Conservation (phyloP, 176 grass and related monocot genomes). For the Tillandsia leiboldiana region DNA sequence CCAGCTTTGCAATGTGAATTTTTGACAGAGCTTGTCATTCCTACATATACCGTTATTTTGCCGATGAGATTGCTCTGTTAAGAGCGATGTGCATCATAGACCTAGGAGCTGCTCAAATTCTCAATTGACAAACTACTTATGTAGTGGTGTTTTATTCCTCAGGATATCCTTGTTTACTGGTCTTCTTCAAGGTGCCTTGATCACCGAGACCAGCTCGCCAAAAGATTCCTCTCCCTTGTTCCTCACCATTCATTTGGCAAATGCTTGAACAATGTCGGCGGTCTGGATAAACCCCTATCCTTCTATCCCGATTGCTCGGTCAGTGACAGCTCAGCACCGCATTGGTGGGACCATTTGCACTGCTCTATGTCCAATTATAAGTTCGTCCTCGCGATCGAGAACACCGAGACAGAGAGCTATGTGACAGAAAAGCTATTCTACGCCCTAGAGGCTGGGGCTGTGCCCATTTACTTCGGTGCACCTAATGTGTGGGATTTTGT, state of each 20-base stretch:
- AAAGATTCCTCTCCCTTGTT: slow-evolving; percentile 48
- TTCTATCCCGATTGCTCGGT: slow-evolving; percentile 63
- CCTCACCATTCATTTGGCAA: slow-evolving; percentile 80
- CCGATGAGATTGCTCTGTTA: neutral
- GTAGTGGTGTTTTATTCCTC: slow-evolving; percentile 17
- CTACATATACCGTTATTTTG: neutral
- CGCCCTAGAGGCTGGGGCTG: slow-evolving; percentile 69
- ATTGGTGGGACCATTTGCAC: slow-evolving; percentile 88
- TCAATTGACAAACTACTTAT: slow-evolving; percentile 1
- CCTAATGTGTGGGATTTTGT: slow-evolving; percentile 79
- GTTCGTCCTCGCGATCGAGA: slow-evolving; percentile 95
- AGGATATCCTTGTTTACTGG: slow-evolving; percentile 90
- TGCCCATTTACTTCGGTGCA: slow-evolving; percentile 90
- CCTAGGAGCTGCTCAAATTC: neutral
- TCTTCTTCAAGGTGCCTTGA: slow-evolving; percentile 86
- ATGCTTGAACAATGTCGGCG: slow-evolving; percentile 87
- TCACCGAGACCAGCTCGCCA: slow-evolving; percentile 54
- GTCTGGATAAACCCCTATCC: slow-evolving; percentile 52
- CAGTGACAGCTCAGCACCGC: slow-evolving; percentile 27
- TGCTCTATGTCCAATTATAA: slow-evolving; percentile 93
- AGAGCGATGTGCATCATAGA: neutral
- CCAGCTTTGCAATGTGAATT: no score
- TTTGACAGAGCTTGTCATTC: no score
- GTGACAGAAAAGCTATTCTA: slow-evolving; percentile 93
- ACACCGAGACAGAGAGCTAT: slow-evolving; percentile 72